Evolutionary conservation across 345 rosid genomes (phyloP).

Genomic region (Bruguiera parviflora): DNA sequence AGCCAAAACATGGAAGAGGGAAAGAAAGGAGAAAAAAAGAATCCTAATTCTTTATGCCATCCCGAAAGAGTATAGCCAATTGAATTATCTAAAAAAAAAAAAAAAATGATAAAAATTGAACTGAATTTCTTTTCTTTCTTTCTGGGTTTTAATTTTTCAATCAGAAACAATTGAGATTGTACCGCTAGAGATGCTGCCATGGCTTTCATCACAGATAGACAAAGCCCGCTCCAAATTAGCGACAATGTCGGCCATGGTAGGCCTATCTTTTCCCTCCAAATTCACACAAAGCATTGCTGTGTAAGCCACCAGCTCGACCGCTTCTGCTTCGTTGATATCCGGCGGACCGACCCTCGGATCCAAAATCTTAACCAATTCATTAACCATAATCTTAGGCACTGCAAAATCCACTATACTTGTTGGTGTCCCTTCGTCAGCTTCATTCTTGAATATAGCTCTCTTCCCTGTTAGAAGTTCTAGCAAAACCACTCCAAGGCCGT

Average conservation of each 20-base stretch:
- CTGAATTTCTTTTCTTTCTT: not conserved
- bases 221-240: conserved; percentile 68
- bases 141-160: conserved; percentile 16
- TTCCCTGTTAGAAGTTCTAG: conserved; percentile 75
- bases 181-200: conserved; percentile 70
- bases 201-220: conserved; percentile 37
- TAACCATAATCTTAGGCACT: conserved; percentile 45
- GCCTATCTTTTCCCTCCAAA: conserved; percentile 66
- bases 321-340: conserved; percentile 57
- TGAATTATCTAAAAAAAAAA: conserved; percentile 11
- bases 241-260: conserved; percentile 59
- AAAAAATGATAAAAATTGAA: conserved; percentile 4
- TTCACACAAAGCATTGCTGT: conserved; percentile 79
- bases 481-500: conserved; percentile 82
- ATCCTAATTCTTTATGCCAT: conserved; percentile 32
- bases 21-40: not conserved
- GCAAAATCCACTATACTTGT: conserved; percentile 66
- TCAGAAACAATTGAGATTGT: conserved; percentile 50
- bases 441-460: conserved; percentile 54
- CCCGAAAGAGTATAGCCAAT: conserved; percentile 10
- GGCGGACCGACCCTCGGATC: conserved; percentile 62
- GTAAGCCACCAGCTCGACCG: conserved; percentile 75
- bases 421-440: conserved; percentile 39
- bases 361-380: conserved; percentile 47
- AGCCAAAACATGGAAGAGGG: too few species aligned